Conservation (phyloP, 192 early-diverging fungal genomes). For the Backusella liffmaniae region DNA sequence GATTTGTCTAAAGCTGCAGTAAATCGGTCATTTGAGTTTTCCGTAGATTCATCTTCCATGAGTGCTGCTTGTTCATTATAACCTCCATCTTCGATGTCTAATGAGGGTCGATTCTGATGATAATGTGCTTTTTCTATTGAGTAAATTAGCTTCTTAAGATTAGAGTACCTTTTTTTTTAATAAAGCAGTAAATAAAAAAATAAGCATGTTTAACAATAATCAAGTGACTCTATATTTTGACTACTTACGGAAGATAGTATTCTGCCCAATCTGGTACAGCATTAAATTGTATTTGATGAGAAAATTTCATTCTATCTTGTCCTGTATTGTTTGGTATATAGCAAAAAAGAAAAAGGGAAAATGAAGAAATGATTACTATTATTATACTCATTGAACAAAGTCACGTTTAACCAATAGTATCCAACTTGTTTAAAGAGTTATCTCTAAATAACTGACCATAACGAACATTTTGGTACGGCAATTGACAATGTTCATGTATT, state of each 20-base stretch:
- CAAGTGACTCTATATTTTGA: background rate
- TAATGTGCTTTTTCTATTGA: conserved; percentile 60
- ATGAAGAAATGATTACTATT: background rate
- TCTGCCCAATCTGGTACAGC: conserved; percentile 72
- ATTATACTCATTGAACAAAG: background rate
- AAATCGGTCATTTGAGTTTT: conserved; percentile 54
- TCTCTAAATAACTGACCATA: background rate
- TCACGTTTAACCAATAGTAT: conserved; percentile 1
- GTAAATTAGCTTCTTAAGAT: conserved; percentile 79
- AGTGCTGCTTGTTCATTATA: conserved; percentile 35
- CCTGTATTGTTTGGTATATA: background rate
- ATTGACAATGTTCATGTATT: background rate
- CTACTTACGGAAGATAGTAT: conserved; percentile 56
- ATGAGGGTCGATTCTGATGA: background rate
- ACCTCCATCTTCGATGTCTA: conserved; percentile 33
- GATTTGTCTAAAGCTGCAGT: conserved; percentile 78
- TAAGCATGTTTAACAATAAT: background rate
- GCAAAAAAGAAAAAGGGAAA: background rate
- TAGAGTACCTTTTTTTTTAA: conserved; percentile 51
- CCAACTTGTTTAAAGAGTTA: background rate
- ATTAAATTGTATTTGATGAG: conserved; percentile 80
- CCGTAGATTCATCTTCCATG: conserved; percentile 25
- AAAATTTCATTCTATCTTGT: conserved; percentile 72
- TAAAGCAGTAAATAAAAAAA: background rate
- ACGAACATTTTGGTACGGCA: background rate